Conservation (phyloP, 306 rosid genomes). For the Crotalaria pallida region DNA sequence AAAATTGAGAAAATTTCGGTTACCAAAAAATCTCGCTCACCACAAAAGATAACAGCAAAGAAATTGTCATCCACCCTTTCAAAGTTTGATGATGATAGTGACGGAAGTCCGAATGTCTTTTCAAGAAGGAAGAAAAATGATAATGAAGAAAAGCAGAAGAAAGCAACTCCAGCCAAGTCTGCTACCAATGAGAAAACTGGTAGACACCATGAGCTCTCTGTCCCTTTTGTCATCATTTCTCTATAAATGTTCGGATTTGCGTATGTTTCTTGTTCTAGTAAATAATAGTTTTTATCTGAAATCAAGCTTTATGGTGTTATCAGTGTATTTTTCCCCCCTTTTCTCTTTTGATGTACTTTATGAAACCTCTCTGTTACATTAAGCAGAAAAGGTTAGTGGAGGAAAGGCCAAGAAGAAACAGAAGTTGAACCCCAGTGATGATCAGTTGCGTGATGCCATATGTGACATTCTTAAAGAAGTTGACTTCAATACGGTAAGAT, state of each 20-base stretch:
- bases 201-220: constrained; percentile 23
- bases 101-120: constrained; percentile 70
- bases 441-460: constrained; percentile 67
- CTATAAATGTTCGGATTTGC: not conserved
- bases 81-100: constrained; percentile 52
- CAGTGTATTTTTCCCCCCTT: no score
- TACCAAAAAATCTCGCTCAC: constrained; percentile 46
- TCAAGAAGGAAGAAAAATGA: constrained; percentile 78
- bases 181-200: constrained; percentile 73
- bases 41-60: constrained; percentile 47
- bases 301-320: not conserved
- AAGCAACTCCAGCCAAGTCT: constrained; percentile 43
- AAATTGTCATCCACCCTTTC: constrained; percentile 39
- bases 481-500: constrained; percentile 92
- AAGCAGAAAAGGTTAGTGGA: constrained; percentile 53
- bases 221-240: constrained; percentile 12
- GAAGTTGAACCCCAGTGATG: constrained; percentile 57
- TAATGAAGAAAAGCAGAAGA: constrained; percentile 44
- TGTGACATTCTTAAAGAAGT: constrained; percentile 94
- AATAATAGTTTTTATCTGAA: not conserved
- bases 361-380: constrained; percentile 14
- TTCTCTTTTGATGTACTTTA: not conserved
- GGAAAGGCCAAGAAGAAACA: constrained; percentile 71
- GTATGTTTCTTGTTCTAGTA: not conserved
- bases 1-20: constrained; percentile 41